Evolutionary conservation across 176 grass and related monocot species (phyloP).

Genomic region (Rhipidocladum racemiflorum): DNA sequence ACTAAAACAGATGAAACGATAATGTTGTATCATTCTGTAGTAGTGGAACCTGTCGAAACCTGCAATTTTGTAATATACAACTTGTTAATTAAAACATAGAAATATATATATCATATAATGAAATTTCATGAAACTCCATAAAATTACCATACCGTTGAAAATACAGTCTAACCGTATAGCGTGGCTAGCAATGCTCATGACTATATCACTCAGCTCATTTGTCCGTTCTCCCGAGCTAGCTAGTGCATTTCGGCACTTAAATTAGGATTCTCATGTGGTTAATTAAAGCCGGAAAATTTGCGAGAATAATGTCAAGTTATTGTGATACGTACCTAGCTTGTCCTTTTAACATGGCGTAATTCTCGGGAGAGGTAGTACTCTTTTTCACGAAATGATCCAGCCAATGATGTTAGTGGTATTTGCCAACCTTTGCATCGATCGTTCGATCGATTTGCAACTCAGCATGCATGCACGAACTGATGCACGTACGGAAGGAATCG

Average conservation of each 20-base stretch:
- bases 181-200: too few species aligned
- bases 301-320: background rate
- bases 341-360: background rate
- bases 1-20: too few species aligned
- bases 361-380: background rate
- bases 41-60: too few species aligned
- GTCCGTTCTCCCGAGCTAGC: background rate
- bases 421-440: background rate
- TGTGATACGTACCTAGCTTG: background rate
- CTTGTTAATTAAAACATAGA: too few species aligned
- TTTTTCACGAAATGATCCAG: background rate
- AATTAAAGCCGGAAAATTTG: background rate
- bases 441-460: background rate
- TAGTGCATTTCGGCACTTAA: background rate
- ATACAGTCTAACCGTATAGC: too few species aligned
- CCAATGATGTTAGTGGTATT: background rate
- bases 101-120: too few species aligned
- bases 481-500: constrained; percentile 34
- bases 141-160: too few species aligned
- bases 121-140: too few species aligned
- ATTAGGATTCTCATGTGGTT: background rate
- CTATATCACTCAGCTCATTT: background rate
- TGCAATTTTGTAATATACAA: too few species aligned
- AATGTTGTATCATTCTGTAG: too few species aligned
- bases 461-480: background rate